Percentiles rank a stretch among this genome's conserved stretches.
Evolutionary conservation across 2,329 filamentous ascomycete species (phyloP).

Genomic region (Orbilia blumenaviensis): DNA sequence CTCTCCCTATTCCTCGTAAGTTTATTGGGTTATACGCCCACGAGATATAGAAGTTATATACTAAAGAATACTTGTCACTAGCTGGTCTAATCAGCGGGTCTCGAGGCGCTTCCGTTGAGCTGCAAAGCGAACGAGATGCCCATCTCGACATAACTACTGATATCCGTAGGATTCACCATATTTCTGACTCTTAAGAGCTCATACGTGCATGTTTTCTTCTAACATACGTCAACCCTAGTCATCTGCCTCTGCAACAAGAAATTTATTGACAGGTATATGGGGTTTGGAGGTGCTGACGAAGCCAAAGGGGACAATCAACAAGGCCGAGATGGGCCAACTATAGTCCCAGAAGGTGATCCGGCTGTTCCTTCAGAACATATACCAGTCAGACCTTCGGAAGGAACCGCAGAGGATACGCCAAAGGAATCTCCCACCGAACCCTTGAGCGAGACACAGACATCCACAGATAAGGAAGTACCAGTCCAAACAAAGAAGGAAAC

Average conservation of each 20-base stretch:
- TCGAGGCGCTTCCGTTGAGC: constrained; percentile 25
- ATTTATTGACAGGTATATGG: constrained; percentile 27
- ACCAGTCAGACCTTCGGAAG: too few species aligned
- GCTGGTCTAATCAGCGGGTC: constrained; percentile 36
- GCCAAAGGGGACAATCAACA: neutral
- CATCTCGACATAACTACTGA: constrained; percentile 38
- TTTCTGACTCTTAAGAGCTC: neutral
- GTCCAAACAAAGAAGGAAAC: neutral
- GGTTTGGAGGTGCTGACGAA: neutral
- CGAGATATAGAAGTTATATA: neutral
- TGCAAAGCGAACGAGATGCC: constrained; percentile 36
- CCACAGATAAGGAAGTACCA: neutral
- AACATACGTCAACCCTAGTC: constrained; percentile 18
- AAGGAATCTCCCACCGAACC: neutral
- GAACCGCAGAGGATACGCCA: neutral
- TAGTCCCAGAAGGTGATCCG: neutral
- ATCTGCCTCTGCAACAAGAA: constrained; percentile 11
- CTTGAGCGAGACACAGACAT: neutral
- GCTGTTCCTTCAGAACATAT: too few species aligned
- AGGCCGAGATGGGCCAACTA: neutral
- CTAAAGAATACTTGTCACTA: neutral
- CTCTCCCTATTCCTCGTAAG: constrained; percentile 37
- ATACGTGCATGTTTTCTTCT: neutral
- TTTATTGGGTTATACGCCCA: neutral
- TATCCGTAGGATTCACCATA: constrained; percentile 18